Conservation (phyloP, 1,284 basidiomycete genomes). For the Sphaerobolus stellatus region DNA sequence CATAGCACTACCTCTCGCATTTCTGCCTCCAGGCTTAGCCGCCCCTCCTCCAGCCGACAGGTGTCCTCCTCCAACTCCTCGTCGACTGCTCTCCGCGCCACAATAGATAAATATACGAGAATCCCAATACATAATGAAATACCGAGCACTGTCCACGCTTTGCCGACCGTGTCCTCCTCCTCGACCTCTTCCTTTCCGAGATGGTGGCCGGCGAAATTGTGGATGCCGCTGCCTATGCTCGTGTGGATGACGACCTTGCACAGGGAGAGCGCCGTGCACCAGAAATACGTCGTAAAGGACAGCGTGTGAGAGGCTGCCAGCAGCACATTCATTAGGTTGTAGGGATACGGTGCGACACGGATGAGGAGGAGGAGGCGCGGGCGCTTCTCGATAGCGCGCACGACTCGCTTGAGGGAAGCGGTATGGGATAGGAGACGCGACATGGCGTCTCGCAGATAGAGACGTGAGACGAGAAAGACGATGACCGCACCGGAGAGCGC, state of each 20-base stretch:
- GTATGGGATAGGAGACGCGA: conserved; percentile 68
- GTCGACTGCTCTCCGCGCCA: conserved; percentile 80
- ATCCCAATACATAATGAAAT: conserved; percentile 73
- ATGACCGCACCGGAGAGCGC: conserved; percentile 76
- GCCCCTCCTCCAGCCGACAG: conserved; percentile 11
- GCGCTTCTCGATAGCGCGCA: conserved; percentile 83
- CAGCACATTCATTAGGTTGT: conserved; percentile 89
- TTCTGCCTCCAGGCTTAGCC: conserved; percentile 14
- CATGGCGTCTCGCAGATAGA: conserved; percentile 68
- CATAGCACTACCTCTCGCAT: conserved; percentile 15
- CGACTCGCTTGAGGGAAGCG: conserved; percentile 67
- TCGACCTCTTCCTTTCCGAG: conserved; percentile 31
- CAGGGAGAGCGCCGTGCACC: conserved; percentile 79
- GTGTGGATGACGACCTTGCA: conserved; percentile 88
- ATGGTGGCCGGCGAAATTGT: conserved; percentile 75
- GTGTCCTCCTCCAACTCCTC: conserved; percentile 69
- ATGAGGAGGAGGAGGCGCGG: conserved; percentile 84
- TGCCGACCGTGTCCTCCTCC: conserved; percentile 52
- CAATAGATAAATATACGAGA: conserved; percentile 74
- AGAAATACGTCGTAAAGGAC: conserved; percentile 72
- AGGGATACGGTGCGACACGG: conserved; percentile 80
- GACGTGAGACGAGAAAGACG: conserved; percentile 76
- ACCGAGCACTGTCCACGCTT: conserved; percentile 68
- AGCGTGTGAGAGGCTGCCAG: conserved; percentile 85
- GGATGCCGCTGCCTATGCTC: conserved; percentile 76